phyloP scores from a whole-genome alignment of 768 basidiomycete species.

The Naganishia kalamii region DNA sequence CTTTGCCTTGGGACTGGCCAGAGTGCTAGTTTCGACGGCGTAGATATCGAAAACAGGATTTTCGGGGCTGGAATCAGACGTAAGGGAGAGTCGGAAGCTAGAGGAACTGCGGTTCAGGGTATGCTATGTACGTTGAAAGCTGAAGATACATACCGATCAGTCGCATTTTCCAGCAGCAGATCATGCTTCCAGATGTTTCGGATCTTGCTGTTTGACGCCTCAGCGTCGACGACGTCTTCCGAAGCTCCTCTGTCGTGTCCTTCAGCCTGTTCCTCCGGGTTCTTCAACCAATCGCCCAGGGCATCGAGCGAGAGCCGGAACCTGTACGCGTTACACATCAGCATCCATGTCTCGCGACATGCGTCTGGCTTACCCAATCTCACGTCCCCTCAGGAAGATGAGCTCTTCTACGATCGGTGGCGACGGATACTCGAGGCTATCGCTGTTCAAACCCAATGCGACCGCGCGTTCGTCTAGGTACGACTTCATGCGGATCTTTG shows the following conservation, averaged over 20 bases:
- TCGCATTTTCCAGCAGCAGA: conserved; percentile 15
- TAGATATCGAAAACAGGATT: neutral
- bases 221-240: neutral
- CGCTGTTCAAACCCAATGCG: conserved; percentile 2
- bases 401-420: neutral
- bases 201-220: neutral
- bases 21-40: neutral
- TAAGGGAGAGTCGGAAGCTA: conserved; percentile 1
- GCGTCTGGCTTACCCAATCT: conserved; percentile 13
- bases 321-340: neutral
- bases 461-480: neutral
- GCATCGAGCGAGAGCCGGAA: conserved; percentile 1
- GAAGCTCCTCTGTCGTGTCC: neutral
- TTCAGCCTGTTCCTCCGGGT: neutral
- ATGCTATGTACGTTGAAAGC: neutral
- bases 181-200: conserved; percentile 19
- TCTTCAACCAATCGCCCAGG: conserved; percentile 3
- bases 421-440: conserved; percentile 15
- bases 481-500: conserved; percentile 18
- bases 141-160: conserved; percentile 9
- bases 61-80: neutral
- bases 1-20: neutral
- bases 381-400: conserved; percentile 9
- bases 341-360: neutral
- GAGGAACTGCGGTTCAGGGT: neutral